Base-by-base conservation (phyloP, 805 yeast genomes). In the Cyberlindnera xishuangbannaensis region DNA sequence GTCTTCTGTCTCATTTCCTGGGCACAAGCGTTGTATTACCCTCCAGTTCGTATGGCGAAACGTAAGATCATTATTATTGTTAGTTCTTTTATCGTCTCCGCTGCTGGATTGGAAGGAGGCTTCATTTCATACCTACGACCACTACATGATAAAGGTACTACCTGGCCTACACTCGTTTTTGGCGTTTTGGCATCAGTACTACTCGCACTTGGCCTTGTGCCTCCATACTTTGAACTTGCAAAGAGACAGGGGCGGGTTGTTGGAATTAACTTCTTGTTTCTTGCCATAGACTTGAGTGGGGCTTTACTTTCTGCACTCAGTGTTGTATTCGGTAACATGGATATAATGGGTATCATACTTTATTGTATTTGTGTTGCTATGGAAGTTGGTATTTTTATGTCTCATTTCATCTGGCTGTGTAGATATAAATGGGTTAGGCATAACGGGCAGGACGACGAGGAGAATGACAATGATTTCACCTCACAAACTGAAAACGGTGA, bases 161-260 rank as follows among this genome's bases (percentile, higher is more conserved):
- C 62, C 14, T 86, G 95, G 94, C 96, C 97, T 3, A 69, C 78
- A 45, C 58, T 86, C 24, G 68, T 88, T 22, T 71, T 87, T 46
- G 97, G 97, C 11, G 72, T 84, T 17, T 39, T 84, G 10, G 95
- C 97, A 0, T 76, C 94, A 0, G 65, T 90, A 0, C 54, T 83
- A 11, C 61, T 90, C 6, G 95, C 83, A 0, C 53, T 69, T 1
- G 98, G 98, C 0, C 65, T 90, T 18, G 46, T 90, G 0, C 97
- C 97, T 0, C 97, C 97, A 2, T 90, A 90, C 54, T 74, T 76
- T 45, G 97, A 90, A 55, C 61, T 90, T 18, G 70, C 75, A 14
- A 84, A 85, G 48, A 67, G 95, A 37, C 56, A 73, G 30, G 97
- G 97, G 2, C 64, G 85, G 21, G 97, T 88, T 2, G 76, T 87